Conservation (phyloP, 192 early-diverging fungal genomes). For the Coemansia furcata region DNA sequence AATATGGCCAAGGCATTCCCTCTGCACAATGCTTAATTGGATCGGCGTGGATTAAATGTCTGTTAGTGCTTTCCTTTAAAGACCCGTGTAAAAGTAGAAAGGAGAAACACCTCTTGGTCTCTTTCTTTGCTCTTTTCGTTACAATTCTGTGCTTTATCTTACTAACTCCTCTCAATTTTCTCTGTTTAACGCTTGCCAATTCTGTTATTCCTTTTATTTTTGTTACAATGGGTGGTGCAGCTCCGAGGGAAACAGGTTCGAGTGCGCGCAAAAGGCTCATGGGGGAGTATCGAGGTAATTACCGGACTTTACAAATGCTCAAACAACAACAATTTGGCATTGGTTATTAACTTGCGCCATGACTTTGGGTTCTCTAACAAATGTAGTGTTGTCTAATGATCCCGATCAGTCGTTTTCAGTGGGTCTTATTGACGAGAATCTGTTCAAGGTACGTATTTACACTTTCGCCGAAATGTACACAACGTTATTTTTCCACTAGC, state of each 20-base stretch:
- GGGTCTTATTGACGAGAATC: slow-evolving; percentile 81
- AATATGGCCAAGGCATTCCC: too few species aligned
- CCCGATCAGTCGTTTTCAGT: slow-evolving; percentile 85
- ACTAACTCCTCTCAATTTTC: neutral
- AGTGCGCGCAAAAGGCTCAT: slow-evolving; percentile 27
- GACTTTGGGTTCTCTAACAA: neutral
- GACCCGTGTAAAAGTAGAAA: too few species aligned
- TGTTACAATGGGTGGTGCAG: neutral
- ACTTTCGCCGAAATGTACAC: neutral
- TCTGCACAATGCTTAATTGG: too few species aligned
- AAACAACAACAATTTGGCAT: neutral
- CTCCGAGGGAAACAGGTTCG: neutral
- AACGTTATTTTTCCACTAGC: neutral
- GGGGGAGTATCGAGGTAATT: slow-evolving; percentile 35
- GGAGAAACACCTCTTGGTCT: too few species aligned
- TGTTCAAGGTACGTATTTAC: slow-evolving; percentile 73
- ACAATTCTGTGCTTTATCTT: too few species aligned
- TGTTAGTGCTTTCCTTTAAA: too few species aligned
- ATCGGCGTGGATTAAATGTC: too few species aligned
- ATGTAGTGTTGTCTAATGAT: slow-evolving; percentile 69
- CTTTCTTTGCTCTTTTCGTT: neutral
- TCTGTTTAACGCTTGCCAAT: neutral
- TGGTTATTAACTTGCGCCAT: neutral
- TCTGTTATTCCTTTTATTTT: neutral
- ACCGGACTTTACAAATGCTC: neutral